Conservation (phyloP, 768 basidiomycete genomes). For the Tylopilus sp. region DNA sequence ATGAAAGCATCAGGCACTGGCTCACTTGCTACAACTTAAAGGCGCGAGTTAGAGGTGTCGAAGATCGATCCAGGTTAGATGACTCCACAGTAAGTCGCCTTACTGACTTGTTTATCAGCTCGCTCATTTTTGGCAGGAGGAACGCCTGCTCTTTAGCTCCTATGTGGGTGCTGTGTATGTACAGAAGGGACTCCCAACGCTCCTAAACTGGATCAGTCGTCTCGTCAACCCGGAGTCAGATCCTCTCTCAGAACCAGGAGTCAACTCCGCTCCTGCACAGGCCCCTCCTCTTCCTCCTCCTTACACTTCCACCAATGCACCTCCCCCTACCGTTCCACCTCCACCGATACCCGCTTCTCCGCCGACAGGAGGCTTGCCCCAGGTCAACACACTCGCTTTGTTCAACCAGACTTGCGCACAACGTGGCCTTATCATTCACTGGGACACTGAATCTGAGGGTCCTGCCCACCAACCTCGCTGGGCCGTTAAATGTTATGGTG, state of each 20-base stretch:
- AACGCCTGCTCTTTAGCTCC: slow-evolving; percentile 50
- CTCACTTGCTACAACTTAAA: slow-evolving; percentile 49
- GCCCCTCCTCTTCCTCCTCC: slow-evolving; percentile 20
- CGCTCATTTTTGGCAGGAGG: slow-evolving; percentile 41
- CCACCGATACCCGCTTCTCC: slow-evolving; percentile 20
- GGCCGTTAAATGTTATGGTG: slow-evolving; percentile 53
- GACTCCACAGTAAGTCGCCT: slow-evolving; percentile 31
- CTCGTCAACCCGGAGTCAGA: slow-evolving; percentile 49
- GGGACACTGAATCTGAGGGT: slow-evolving; percentile 45
- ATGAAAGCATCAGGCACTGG: slow-evolving; percentile 46
- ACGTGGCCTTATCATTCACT: slow-evolving; percentile 41
- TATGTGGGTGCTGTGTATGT: slow-evolving; percentile 67
- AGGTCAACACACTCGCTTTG: slow-evolving; percentile 40
- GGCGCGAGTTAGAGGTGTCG: slow-evolving; percentile 48
- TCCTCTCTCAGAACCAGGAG: slow-evolving; percentile 19
- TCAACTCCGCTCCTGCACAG: slow-evolving; percentile 7
- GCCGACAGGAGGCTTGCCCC: slow-evolving; percentile 20
- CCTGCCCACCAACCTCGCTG: slow-evolving; percentile 55
- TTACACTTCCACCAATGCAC: slow-evolving; percentile 17
- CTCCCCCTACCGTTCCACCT: slow-evolving; percentile 20
- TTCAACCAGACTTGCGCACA: slow-evolving; percentile 55
- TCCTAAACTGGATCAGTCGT: slow-evolving; percentile 57
- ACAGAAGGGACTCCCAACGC: slow-evolving; percentile 46
- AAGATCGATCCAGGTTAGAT: slow-evolving; percentile 34
- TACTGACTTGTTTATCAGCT: background rate